Evolutionary conservation across 306 rosid genomes (phyloP).

Genomic region (Leucaena leucocephala): DNA sequence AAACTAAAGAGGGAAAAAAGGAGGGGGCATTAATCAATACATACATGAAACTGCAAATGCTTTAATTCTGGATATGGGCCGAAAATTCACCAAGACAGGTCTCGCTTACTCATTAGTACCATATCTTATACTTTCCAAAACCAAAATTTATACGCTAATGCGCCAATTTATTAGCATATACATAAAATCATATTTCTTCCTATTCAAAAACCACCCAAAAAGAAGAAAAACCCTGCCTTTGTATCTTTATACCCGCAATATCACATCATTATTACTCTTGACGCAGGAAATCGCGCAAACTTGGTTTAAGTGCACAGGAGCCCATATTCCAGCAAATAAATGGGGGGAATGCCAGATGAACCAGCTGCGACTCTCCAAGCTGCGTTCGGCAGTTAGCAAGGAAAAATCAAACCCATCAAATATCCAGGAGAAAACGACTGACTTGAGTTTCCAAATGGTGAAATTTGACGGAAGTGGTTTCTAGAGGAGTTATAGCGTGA

Average conservation of each 20-base stretch:
- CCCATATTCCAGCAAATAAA: not conserved
- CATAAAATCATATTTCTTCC: slow-evolving; percentile 10
- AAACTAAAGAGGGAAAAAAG: slow-evolving; percentile 19
- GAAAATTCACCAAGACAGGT: not conserved
- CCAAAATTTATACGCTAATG: not conserved
- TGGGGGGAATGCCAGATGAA: slow-evolving; percentile 24
- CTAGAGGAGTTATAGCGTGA: slow-evolving; percentile 7
- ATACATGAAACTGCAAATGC: not conserved
- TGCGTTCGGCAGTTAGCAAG: not conserved
- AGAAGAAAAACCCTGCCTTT: slow-evolving; percentile 20
- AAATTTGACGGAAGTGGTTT: slow-evolving; percentile 11
- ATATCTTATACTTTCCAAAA: slow-evolving; percentile 12
- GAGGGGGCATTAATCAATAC: slow-evolving; percentile 8
- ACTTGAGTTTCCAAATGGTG: not conserved
- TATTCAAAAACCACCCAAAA: slow-evolving; percentile 5
- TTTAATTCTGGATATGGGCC: not conserved
- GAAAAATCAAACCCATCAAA: not conserved
- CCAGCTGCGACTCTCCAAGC: slow-evolving; percentile 13
- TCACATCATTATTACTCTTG: not conserved
- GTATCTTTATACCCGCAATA: not conserved
- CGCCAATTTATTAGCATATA: not conserved
- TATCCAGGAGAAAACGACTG: not conserved
- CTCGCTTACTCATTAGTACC: slow-evolving; percentile 14
- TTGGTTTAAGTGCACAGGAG: not conserved
- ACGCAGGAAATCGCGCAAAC: slow-evolving; percentile 12